Evolutionary conservation across 768 basidiomycete species (phyloP), one percentile per base, ranked within the genome.

Genomic region (Zangia roseola): DNA sequence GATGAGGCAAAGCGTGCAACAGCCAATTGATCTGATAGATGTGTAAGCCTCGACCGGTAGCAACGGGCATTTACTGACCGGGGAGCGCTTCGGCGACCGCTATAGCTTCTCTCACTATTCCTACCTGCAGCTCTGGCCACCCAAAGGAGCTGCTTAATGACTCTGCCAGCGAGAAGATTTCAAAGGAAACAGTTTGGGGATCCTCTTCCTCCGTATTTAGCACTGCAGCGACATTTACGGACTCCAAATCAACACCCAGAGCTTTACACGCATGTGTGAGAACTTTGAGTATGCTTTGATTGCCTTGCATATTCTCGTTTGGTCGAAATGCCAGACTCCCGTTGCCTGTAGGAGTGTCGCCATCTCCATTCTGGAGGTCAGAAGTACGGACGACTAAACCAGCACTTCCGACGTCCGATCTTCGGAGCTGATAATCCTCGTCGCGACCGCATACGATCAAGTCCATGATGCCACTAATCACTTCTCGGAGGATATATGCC

Each of bases 111-210:
- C 92, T 81, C 19, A 97, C 76, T n/a, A 94, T 83, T 20, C 92
- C 93, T 16, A 97, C 81, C 71, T 97, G 95, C 34, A 99, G 73
- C 64, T 94, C 91, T 3, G 94, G 87, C 95, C 95, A 98, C 5
- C 97, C 97, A 63, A 84, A 90, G 5, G 78, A 68, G 53, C 83
- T 81, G 21, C 68, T 72, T 25, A 70, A 64, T 17, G 47, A 51
- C 23, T 58, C 54, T 28, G 72, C 71, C 9, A 71, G 50, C 0
- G 71, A 68, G 45, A 78, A 77, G 40, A 76, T 73, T 47, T 76
- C 77, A 17, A 46, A 52, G 21, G 50, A 38, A 17, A 48, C 30
- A 2, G 52, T 36, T 41, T 55, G 19, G 19, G 47, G 33, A 13
- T 49, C 53, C 14, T 61, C 57, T 31, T 66, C 50, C 26, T 61